Conservation (phyloP, 139 green algal genomes). For the Tetradesmus lagerheimii region DNA sequence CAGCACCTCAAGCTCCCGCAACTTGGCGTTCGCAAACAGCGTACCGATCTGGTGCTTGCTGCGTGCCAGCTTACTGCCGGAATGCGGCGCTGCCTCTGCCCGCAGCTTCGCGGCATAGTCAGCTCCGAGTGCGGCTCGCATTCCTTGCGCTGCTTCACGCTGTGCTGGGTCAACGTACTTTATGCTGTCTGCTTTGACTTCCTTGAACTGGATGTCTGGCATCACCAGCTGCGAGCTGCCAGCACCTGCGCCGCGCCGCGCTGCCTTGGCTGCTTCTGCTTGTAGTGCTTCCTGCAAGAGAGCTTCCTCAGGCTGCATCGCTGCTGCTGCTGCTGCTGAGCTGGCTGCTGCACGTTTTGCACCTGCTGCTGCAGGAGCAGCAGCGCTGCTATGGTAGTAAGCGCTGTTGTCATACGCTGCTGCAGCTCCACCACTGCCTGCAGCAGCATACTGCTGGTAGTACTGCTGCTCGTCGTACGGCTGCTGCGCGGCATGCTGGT, state of each 20-base stretch:
- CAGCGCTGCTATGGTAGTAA: background rate
- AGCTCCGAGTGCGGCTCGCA: slow-evolving; percentile 67
- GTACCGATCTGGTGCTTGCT: slow-evolving; percentile 86
- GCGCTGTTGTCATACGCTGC: background rate
- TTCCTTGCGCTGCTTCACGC: slow-evolving; percentile 55
- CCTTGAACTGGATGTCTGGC: slow-evolving; percentile 65
- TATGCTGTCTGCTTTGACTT: slow-evolving; percentile 72
- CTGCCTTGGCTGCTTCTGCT: slow-evolving; percentile 60
- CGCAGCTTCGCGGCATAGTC: slow-evolving; percentile 77
- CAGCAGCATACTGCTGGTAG: slow-evolving; percentile 21
- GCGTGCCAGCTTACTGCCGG: slow-evolving; percentile 67
- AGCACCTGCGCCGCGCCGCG: slow-evolving; percentile 32
- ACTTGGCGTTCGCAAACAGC: slow-evolving; percentile 73
- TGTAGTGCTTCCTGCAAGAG: slow-evolving; percentile 64
- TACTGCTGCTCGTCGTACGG: slow-evolving; percentile 1
- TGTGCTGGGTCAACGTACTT: slow-evolving; percentile 63
- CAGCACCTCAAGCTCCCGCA: slow-evolving; percentile 82
- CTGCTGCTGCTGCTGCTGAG: slow-evolving; percentile 34
- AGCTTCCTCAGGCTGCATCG: slow-evolving; percentile 34
- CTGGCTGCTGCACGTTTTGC: background rate
- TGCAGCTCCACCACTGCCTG: background rate
- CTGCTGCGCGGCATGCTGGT: slow-evolving; percentile 7
- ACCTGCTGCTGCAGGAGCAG: background rate
- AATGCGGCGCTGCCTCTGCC: slow-evolving; percentile 58
- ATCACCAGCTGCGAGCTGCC: slow-evolving; percentile 25